A percentile compares a stretch with the other conserved stretches of the same genome.
Evolutionary conservation across 805 yeast genomes (phyloP).

Genomic region (Lachancea dasiensis): DNA sequence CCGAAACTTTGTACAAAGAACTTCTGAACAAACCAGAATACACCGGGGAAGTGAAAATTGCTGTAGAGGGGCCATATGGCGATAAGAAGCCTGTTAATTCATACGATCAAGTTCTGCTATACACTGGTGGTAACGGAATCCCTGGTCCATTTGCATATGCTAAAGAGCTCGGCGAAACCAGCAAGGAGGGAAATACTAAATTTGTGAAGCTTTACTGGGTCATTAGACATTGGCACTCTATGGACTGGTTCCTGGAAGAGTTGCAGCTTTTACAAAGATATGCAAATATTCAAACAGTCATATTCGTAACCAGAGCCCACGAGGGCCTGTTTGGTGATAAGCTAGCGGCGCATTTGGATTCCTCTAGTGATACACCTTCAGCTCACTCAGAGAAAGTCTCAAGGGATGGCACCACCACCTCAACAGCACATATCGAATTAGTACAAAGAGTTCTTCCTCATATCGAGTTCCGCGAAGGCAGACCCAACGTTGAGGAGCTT

Average conservation of each 20-base stretch:
- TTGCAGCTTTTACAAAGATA: slow-evolving; percentile 12
- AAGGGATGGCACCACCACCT: slow-evolving; percentile 6
- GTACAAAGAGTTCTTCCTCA: slow-evolving; percentile 28
- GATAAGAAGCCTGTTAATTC: slow-evolving; percentile 33
- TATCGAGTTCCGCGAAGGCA: slow-evolving; percentile 38
- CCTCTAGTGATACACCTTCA: slow-evolving; percentile 1
- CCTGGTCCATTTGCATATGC: slow-evolving; percentile 36
- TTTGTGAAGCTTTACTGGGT: slow-evolving; percentile 15
- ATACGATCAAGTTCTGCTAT: slow-evolving; percentile 37
- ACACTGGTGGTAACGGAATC: slow-evolving; percentile 46
- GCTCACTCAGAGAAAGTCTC: slow-evolving; percentile 10
- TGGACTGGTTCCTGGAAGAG: slow-evolving; percentile 19
- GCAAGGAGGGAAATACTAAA: slow-evolving; percentile 8
- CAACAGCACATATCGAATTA: not conserved
- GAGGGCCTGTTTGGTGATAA: slow-evolving; percentile 14
- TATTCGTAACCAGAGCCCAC: slow-evolving; percentile 54
- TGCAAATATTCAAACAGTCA: slow-evolving; percentile 17
- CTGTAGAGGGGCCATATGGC: slow-evolving; percentile 58
- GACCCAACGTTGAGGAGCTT: slow-evolving; percentile 40
- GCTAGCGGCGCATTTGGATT: slow-evolving; percentile 6
- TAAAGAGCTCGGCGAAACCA: slow-evolving; percentile 8
- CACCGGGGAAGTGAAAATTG: slow-evolving; percentile 33
- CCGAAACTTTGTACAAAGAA: slow-evolving; percentile 36
- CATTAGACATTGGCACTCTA: slow-evolving; percentile 15
- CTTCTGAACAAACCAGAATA: slow-evolving; percentile 28